Evolutionary conservation across 176 grass and related monocot species (phyloP).

Genomic region (Triticum timopheevii): DNA sequence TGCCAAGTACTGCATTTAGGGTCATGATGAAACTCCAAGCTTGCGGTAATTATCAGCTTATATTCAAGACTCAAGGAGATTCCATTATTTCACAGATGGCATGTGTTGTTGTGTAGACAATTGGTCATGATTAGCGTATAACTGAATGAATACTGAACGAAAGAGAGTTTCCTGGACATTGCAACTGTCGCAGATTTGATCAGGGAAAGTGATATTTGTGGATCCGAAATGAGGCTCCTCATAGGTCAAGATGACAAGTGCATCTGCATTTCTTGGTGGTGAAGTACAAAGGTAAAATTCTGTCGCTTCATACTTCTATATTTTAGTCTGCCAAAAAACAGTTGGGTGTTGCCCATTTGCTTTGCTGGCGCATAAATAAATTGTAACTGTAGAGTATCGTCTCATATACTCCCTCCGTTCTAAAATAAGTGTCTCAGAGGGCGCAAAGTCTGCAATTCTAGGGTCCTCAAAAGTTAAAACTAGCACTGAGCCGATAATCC

Average conservation of each 20-base stretch:
- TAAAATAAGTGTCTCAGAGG: no score
- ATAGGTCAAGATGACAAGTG: background rate
- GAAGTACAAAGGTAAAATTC: background rate
- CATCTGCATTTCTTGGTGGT: background rate
- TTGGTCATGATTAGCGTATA: background rate
- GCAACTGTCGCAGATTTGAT: background rate
- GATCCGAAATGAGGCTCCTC: background rate
- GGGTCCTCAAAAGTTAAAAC: background rate
- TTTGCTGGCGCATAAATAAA: background rate
- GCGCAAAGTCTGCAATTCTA: background rate
- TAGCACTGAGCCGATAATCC: background rate
- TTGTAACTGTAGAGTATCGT: background rate
- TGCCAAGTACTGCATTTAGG: constrained; percentile 38
- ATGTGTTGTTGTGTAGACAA: constrained; percentile 51
- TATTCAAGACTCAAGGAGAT: constrained; percentile 41
- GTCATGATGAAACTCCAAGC: constrained; percentile 60
- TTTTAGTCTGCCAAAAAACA: background rate
- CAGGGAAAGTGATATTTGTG: background rate
- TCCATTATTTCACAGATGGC: constrained; percentile 54
- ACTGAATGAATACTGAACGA: background rate
- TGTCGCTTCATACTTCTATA: background rate
- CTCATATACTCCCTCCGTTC: background rate
- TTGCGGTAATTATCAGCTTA: constrained; percentile 49
- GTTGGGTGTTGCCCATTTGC: background rate
- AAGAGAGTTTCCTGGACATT: background rate